These are phyloP conservation scores for Mesostigma viride DNA, from an alignment of 139 green algal species.

Conservation along the genomic window DNA sequence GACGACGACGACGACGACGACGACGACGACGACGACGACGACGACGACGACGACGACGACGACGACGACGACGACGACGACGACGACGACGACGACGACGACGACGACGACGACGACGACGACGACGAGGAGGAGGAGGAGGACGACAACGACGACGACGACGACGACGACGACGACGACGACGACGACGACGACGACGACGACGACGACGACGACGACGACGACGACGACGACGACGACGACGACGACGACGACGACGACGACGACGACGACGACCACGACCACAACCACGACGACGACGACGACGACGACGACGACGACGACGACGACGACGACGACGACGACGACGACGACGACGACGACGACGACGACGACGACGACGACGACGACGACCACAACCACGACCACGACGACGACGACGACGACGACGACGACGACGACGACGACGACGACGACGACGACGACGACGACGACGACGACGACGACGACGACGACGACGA, in stretches of 20 bases:
- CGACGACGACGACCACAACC: too few species aligned
- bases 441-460: too few species aligned
- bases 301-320: not conserved
- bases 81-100: not conserved
- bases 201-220: not conserved
- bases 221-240: not conserved
- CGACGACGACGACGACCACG: not conserved
- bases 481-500: too few species aligned
- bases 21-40: conserved; percentile 6
- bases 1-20: conserved; percentile 5
- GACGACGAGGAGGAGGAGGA: not conserved
- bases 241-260: not conserved
- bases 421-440: too few species aligned
- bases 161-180: not conserved
- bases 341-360: not conserved
- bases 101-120: not conserved
- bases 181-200: not conserved
- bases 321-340: not conserved
- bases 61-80: not conserved
- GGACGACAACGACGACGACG: not conserved
- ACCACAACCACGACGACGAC: not conserved
- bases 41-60: not conserved
- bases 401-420: too few species aligned
- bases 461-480: too few species aligned
- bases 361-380: not conserved